These are phyloP conservation scores for Vigna nakashimae DNA, from an alignment of 306 rosid species.

Conservation along the genomic window DNA sequence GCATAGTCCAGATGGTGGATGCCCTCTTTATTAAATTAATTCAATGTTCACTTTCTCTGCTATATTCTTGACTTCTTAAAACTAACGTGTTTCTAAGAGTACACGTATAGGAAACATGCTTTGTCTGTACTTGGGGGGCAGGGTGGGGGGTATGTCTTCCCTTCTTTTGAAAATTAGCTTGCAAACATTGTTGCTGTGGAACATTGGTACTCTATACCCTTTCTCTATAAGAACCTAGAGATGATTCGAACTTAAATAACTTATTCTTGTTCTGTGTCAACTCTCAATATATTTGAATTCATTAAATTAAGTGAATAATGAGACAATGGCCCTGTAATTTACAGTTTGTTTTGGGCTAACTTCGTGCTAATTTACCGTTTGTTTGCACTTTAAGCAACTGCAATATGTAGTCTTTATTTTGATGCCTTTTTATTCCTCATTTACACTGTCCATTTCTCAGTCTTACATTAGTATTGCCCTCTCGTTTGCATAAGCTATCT, in stretches of 20 bases:
- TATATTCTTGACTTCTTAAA: constrained; percentile 33
- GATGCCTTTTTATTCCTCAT: neutral
- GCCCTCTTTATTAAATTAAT: constrained; percentile 18
- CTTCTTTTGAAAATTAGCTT: constrained; percentile 1
- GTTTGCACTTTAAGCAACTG: neutral
- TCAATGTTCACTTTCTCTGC: constrained; percentile 32
- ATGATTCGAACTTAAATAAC: constrained; percentile 20
- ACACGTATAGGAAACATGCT: constrained; percentile 5
- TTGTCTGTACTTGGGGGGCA: neutral
- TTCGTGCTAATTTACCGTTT: neutral
- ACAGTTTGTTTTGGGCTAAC: neutral
- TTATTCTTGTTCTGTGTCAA: neutral
- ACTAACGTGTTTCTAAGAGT: constrained; percentile 12
- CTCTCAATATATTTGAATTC: neutral
- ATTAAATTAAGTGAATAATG: neutral
- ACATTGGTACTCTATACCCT: neutral
- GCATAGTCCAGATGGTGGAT: constrained; percentile 41
- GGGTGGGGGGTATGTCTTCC: neutral
- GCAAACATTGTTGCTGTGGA: neutral
- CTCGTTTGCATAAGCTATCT: neutral
- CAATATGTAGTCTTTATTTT: neutral
- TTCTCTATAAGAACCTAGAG: neutral
- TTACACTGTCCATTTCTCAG: neutral
- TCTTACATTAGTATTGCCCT: neutral
- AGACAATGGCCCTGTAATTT: neutral